Evolutionary conservation across 225 moss, liverwort and hornwort species (phyloP).

Genomic region (Pseudoscleropodium purum): DNA sequence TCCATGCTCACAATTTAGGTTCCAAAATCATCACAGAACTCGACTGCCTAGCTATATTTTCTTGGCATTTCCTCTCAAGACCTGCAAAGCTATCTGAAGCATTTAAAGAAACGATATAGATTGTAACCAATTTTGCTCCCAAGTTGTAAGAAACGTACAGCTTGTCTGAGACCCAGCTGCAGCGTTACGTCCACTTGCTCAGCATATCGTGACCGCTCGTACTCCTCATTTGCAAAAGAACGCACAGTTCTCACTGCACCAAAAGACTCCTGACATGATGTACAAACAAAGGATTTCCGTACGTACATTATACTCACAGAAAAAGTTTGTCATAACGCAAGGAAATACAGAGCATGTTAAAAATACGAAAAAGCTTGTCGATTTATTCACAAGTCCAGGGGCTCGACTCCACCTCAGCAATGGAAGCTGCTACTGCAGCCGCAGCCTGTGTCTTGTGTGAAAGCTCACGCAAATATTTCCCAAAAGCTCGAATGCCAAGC

Average conservation of each 20-base stretch:
- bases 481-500: conserved; percentile 79
- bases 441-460: conserved; percentile 94
- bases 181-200: conserved; percentile 62
- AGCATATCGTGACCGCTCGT: conserved; percentile 57
- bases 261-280: conserved; percentile 74
- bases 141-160: conserved; percentile 47
- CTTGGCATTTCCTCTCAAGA: background rate
- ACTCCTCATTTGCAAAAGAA: conserved; percentile 88
- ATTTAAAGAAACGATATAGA: background rate
- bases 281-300: background rate
- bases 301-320: background rate
- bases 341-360: background rate
- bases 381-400: background rate
- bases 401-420: conserved; percentile 65
- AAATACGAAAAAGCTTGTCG: background rate
- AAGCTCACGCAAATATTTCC: conserved; percentile 89
- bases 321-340: background rate
- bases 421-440: conserved; percentile 84
- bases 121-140: background rate
- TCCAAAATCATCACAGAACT: background rate
- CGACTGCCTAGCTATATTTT: background rate
- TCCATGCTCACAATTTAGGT: background rate
- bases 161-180: conserved; percentile 73
- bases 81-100: background rate
- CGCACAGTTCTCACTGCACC: conserved; percentile 92